Percentiles rank a stretch among this genome's conserved stretches.
Conservation (phyloP, 345 rosid species). For the Lumnitzera littorea region DNA sequence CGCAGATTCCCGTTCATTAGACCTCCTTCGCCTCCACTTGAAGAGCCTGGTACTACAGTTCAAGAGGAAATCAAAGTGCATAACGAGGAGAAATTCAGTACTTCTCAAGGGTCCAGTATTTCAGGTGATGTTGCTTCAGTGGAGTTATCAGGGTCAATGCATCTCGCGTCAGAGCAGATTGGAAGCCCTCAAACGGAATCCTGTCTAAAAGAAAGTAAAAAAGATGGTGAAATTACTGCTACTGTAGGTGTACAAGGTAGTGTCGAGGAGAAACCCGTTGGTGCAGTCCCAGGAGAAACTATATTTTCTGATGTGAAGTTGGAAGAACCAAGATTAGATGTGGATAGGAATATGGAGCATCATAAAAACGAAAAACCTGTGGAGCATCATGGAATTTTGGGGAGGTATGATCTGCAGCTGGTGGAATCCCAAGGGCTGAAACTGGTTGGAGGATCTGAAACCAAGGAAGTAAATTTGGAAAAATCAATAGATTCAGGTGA, state of each 20-base stretch:
- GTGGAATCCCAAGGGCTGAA: conserved; percentile 16
- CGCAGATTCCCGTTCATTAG: conserved; percentile 47
- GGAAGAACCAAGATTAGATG: conserved; percentile 22
- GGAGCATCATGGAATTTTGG: conserved; percentile 5
- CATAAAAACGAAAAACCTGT: conserved; percentile 15
- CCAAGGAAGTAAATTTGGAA: conserved; percentile 21
- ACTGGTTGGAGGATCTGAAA: conserved; percentile 13
- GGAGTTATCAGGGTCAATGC: conserved; percentile 14
- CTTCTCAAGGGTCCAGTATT: conserved; percentile 20
- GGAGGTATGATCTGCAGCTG: conserved; percentile 23
- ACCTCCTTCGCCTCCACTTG: conserved; percentile 32
- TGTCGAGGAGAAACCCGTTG: conserved; percentile 7
- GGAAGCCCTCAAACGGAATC: too few relatives aligned
- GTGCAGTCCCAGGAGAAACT: conserved; percentile 7
- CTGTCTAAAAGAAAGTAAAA: too few relatives aligned
- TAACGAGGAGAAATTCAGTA: conserved; percentile 14
- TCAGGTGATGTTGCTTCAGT: conserved; percentile 11
- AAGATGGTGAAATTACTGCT: conserved; percentile 9
- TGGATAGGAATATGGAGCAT: conserved; percentile 17
- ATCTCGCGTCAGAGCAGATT: conserved; percentile 9
- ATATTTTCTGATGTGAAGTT: conserved; percentile 18
- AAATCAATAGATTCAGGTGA: conserved; percentile 25
- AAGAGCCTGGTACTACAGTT: conserved; percentile 15
- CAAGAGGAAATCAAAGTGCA: conserved; percentile 11
- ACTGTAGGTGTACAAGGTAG: conserved; percentile 11